These are phyloP conservation scores for Candida glucosophila DNA, from an alignment of 1,139 yeast species.

Conservation along the genomic window DNA sequence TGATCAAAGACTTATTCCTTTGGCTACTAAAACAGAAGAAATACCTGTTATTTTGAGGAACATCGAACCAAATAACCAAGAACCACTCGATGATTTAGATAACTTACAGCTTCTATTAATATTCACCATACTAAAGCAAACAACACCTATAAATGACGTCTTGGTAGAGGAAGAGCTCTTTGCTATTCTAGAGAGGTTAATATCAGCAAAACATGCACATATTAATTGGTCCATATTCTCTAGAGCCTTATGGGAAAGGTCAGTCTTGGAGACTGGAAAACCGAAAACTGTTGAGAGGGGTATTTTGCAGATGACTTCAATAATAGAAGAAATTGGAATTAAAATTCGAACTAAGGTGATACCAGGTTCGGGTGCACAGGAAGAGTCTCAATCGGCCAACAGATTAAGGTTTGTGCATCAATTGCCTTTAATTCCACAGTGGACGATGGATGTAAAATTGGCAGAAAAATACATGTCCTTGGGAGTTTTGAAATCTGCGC, in stretches of 20 bases:
- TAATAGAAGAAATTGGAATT: slow-evolving; percentile 83
- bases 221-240: slow-evolving; percentile 77
- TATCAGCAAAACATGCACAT: slow-evolving; percentile 39
- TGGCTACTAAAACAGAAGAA: slow-evolving; percentile 50
- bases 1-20: slow-evolving; percentile 42
- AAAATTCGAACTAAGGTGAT: slow-evolving; percentile 54
- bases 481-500: slow-evolving; percentile 80
- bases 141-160: slow-evolving; percentile 63
- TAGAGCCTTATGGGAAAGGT: slow-evolving; percentile 85
- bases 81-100: slow-evolving; percentile 63
- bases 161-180: slow-evolving; percentile 75
- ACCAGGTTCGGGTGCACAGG: slow-evolving; percentile 33
- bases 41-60: slow-evolving; percentile 49
- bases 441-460: slow-evolving; percentile 74
- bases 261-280: slow-evolving; percentile 69
- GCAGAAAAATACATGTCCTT: slow-evolving; percentile 86
- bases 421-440: slow-evolving; percentile 71
- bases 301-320: slow-evolving; percentile 81
- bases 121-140: slow-evolving; percentile 54
- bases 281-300: slow-evolving; percentile 92
- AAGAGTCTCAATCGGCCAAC: slow-evolving; percentile 27
- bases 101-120: slow-evolving; percentile 63
- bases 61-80: slow-evolving; percentile 79
- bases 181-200: slow-evolving; percentile 66
- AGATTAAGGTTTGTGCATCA: slow-evolving; percentile 68